These are phyloP conservation scores for Prunus salicina DNA, from an alignment of 306 rosid species.

Conservation along the genomic window DNA sequence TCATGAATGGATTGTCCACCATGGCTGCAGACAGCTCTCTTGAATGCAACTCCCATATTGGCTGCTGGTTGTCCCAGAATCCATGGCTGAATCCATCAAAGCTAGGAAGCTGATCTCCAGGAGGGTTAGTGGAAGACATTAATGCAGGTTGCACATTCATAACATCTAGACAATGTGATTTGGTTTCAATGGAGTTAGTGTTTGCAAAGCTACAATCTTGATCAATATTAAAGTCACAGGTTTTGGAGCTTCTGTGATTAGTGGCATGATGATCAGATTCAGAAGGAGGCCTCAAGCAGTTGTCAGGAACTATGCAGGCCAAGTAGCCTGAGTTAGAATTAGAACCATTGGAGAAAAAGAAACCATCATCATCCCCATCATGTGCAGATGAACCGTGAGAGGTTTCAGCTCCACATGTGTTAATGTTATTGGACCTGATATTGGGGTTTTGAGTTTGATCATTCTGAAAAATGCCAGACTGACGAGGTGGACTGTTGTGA, in stretches of 20 bases:
- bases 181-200: conserved; percentile 30
- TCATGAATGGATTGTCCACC: conserved; percentile 32
- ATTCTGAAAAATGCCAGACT: conserved; percentile 13
- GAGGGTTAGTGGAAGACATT: conserved; percentile 16
- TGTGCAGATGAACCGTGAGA: conserved; percentile 14
- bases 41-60: conserved; percentile 47
- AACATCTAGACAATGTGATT: conserved; percentile 24
- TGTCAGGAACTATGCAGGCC: conserved; percentile 93
- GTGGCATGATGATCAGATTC: conserved; percentile 8
- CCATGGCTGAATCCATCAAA: conserved; percentile 53
- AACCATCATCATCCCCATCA: conserved; percentile 27
- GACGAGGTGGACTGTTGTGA: conserved; percentile 36
- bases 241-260: conserved; percentile 13
- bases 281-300: conserved; percentile 68
- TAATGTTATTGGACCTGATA: conserved; percentile 16
- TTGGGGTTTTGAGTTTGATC: conserved; percentile 18
- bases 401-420: not conserved
- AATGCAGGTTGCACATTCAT: conserved; percentile 17
- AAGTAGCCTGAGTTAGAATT: conserved; percentile 75
- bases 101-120: conserved; percentile 38
- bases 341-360: conserved; percentile 56
- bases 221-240: conserved; percentile 21
- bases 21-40: conserved; percentile 68
- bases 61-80: conserved; percentile 38
- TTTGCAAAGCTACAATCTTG: conserved; percentile 23